These are phyloP conservation scores for Colletotrichum filicis DNA, from an alignment of 2,329 filamentous ascomycete species.

Conservation along the genomic window DNA sequence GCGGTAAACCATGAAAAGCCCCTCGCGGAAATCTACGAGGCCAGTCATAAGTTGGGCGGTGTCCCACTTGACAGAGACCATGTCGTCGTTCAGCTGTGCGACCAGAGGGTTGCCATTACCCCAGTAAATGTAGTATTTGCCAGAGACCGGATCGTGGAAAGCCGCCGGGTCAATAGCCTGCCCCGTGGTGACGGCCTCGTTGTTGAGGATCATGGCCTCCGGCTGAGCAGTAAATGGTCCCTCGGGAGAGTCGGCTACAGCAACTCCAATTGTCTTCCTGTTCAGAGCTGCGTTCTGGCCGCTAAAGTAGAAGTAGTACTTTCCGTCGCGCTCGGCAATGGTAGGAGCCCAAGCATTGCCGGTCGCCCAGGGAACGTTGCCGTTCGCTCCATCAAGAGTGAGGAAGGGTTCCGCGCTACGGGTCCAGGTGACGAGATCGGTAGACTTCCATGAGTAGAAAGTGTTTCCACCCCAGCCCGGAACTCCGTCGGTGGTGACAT, in stretches of 20 bases:
- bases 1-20: constrained; percentile 55
- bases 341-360: constrained; percentile 77
- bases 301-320: constrained; percentile 74
- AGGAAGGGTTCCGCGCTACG: constrained; percentile 54
- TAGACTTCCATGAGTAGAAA: constrained; percentile 60
- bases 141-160: constrained; percentile 68
- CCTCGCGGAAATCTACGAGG: constrained; percentile 56
- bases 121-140: constrained; percentile 71
- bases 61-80: constrained; percentile 53
- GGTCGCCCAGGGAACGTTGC: constrained; percentile 71
- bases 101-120: constrained; percentile 57
- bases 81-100: constrained; percentile 56
- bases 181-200: constrained; percentile 47
- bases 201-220: constrained; percentile 65
- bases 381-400: constrained; percentile 54
- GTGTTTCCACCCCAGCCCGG: constrained; percentile 55
- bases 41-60: constrained; percentile 48
- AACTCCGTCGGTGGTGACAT: constrained; percentile 57
- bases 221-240: constrained; percentile 69
- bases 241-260: constrained; percentile 64
- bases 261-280: constrained; percentile 69
- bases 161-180: constrained; percentile 70
- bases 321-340: constrained; percentile 67
- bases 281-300: constrained; percentile 63
- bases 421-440: constrained; percentile 54